These are phyloP conservation scores for Sclerotinia sclerotiorum DNA, from an alignment of 2,329 filamentous ascomycete genomes.

Conservation along the genomic window DNA sequence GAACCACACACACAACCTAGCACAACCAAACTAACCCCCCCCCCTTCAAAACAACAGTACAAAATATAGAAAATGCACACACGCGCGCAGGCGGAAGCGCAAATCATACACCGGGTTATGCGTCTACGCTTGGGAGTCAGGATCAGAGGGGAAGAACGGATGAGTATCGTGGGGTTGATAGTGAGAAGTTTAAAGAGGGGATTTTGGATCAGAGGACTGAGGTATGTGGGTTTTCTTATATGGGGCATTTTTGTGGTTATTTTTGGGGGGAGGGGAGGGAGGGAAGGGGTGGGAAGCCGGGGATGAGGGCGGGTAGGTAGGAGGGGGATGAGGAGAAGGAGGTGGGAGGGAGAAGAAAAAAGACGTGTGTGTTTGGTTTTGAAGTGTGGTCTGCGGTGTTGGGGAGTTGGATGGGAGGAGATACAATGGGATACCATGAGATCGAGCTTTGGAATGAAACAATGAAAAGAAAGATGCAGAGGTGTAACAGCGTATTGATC, in stretches of 20 bases:
- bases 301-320: no score
- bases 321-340: background rate
- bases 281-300: no score
- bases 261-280: background rate
- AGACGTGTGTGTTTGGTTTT: no score
- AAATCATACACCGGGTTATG: constrained; percentile 31
- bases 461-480: background rate
- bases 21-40: background rate
- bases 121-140: constrained; percentile 29
- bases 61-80: constrained; percentile 34
- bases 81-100: constrained; percentile 31
- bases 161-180: constrained; percentile 28
- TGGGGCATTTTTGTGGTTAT: background rate
- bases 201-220: constrained; percentile 29
- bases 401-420: background rate
- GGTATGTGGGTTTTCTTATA: constrained; percentile 14
- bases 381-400: background rate
- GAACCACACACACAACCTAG: background rate
- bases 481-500: background rate
- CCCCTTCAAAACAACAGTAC: constrained; percentile 22
- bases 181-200: constrained; percentile 27
- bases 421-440: background rate
- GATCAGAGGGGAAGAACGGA: constrained; percentile 23
- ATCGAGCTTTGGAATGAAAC: background rate
- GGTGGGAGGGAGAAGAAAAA: no score